Percentiles rank a stretch among this genome's conserved stretches.
Evolutionary conservation across 441 rosid genomes (phyloP).

Genomic region (Breynia disticha): DNA sequence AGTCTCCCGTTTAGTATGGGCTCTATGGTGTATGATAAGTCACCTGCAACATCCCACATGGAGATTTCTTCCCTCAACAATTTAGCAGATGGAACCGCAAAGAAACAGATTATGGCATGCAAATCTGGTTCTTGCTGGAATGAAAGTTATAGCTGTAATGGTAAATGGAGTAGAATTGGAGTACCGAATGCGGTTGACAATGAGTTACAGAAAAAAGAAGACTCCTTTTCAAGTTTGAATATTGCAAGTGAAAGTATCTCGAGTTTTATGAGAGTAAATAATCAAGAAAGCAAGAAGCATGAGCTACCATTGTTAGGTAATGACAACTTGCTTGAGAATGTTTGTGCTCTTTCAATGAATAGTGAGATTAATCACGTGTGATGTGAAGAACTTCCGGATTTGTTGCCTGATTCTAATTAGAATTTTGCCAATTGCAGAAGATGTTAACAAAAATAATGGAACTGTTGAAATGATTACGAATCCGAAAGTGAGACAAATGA

Average conservation of each 20-base stretch:
- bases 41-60: slow-evolving; percentile 19
- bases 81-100: slow-evolving; percentile 19
- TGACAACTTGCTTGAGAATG: slow-evolving; percentile 3
- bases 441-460: slow-evolving; percentile 14
- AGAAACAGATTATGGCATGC: slow-evolving; percentile 17
- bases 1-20: slow-evolving; percentile 35
- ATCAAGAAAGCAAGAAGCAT: slow-evolving; percentile 6
- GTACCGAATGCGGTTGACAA: neutral
- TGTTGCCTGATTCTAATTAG: slow-evolving; percentile 21
- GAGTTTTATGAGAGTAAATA: slow-evolving; percentile 12
- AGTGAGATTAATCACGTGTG: slow-evolving; percentile 23
- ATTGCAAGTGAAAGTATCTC: slow-evolving; percentile 17
- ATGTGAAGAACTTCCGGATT: slow-evolving; percentile 20
- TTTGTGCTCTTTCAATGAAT: slow-evolving; percentile 16
- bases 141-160: slow-evolving; percentile 19
- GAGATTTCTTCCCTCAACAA: slow-evolving; percentile 28
- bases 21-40: slow-evolving; percentile 24
- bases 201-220: slow-evolving; percentile 5
- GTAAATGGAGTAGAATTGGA: slow-evolving; percentile 19
- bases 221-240: neutral
- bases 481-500: slow-evolving; percentile 12
- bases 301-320: slow-evolving; percentile 1
- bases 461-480: slow-evolving; percentile 18
- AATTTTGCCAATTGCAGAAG: slow-evolving; percentile 11
- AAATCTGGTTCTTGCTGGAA: slow-evolving; percentile 19